Conservation (phyloP, 192 early-diverging fungal species). For the Chytriomyces sp. region DNA sequence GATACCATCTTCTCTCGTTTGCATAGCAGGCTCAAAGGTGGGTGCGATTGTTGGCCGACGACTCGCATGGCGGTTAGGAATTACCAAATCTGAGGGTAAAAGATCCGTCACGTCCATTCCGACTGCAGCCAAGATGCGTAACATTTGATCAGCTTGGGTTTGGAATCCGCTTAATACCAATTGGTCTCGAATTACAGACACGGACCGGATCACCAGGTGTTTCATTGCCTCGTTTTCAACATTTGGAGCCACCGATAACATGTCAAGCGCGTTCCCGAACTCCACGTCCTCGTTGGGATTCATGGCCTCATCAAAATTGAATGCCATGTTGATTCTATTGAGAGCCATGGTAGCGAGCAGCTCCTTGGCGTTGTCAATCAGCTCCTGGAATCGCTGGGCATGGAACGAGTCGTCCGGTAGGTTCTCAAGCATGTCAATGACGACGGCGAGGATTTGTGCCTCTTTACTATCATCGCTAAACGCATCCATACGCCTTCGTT, state of each 20-base stretch:
- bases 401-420: background rate
- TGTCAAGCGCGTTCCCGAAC: background rate
- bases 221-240: background rate
- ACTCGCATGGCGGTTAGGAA: background rate
- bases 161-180: background rate
- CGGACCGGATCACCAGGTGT: background rate
- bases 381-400: background rate
- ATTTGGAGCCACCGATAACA: background rate
- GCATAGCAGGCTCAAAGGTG: background rate
- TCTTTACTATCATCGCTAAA: background rate
- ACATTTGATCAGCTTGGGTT: background rate
- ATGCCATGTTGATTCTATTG: slow-evolving; percentile 20
- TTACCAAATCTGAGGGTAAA: background rate
- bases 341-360: slow-evolving; percentile 11
- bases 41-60: background rate
- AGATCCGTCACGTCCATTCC: background rate
- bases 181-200: background rate
- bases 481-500: background rate
- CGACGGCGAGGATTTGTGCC: background rate
- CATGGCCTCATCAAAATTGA: background rate
- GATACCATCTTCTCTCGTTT: background rate
- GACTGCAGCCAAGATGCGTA: background rate
- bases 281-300: background rate
- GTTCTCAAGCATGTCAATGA: slow-evolving; percentile 5
- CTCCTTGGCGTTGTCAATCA: slow-evolving; percentile 5